Evolutionary conservation across 352 stramenopile genomes (phyloP), one percentile per base, ranked within the genome.

Genomic region (Sclerospora graminicola): DNA sequence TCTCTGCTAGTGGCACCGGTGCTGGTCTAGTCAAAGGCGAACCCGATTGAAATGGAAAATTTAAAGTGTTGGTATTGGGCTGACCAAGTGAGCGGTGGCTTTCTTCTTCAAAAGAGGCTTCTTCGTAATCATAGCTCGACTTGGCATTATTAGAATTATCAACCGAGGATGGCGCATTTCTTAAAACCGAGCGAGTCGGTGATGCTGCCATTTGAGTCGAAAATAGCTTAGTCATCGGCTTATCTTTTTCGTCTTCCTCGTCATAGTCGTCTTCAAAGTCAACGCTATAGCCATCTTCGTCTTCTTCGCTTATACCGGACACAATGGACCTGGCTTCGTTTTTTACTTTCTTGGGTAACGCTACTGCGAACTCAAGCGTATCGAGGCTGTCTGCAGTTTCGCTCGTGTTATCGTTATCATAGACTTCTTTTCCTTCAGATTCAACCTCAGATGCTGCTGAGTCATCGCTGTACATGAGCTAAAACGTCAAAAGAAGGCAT

Each of bases 71-170:
- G 21, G 21, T 26, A 29, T 46, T 61, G 37, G 36, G 43, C 5
- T 55, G 37, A 26, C 66, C 84, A 26, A 48, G 47, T n/a, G 59
- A 77, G 21, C 44, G 51, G 6, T 58, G 66, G 29, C 67, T 84
- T 43, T 89, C 74, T n/a, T 78, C 60, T 42, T 87, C 78, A 28
- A 89, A 87, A 19, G 78, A 89, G 24, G 54, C 61, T 46, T 80
- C 67, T 16, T 60, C 54, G 62, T 85, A 81, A 48, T 77, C 66
- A 35, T 58, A 48, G 18, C 65, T 60, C 3, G 43, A 58, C 21
- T 26, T 26, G 21, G 30, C 48, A 36, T 48, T 49, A 16, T 47
- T 40, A 26, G 44, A 63, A 14, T 42, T 27, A n/a, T 45, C 15
- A 24, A 31, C 24, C 9, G 40, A 39, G 34, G 43, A 43, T 9